These are phyloP conservation scores for Debaryomycetaceae sp. DNA, from an alignment of 1,139 yeast genomes.

Conservation along the genomic window DNA sequence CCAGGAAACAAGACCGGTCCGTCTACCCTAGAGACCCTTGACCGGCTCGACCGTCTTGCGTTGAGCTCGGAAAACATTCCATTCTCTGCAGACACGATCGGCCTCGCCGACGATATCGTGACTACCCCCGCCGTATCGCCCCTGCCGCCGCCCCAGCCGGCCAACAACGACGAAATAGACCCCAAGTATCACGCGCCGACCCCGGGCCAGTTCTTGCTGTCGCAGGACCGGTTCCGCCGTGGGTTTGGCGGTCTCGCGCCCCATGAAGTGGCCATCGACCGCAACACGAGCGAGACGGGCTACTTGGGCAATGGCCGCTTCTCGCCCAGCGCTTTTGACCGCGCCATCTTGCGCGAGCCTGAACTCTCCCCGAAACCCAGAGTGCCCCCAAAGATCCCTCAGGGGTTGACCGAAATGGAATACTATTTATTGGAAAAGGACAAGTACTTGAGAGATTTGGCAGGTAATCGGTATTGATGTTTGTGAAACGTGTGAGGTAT, in stretches of 20 bases:
- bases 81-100: slow-evolving; percentile 36
- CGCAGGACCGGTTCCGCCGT: slow-evolving; percentile 12
- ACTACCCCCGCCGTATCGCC: slow-evolving; percentile 6
- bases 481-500: no score
- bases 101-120: slow-evolving; percentile 7
- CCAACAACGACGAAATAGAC: slow-evolving; percentile 28
- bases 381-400: slow-evolving; percentile 47
- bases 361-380: slow-evolving; percentile 22
- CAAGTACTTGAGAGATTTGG: slow-evolving; percentile 29
- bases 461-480: slow-evolving; percentile 17
- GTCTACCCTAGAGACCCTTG: background rate
- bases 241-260: slow-evolving; percentile 9
- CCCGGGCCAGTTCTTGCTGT: slow-evolving; percentile 29
- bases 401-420: slow-evolving; percentile 37
- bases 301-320: slow-evolving; percentile 21
- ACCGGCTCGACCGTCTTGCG: slow-evolving; percentile 9
- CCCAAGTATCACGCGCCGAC: slow-evolving; percentile 38
- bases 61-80: slow-evolving; percentile 18
- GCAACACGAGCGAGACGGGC: slow-evolving; percentile 10
- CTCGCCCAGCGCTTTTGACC: slow-evolving; percentile 30
- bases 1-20: background rate
- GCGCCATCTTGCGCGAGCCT: slow-evolving; percentile 7
- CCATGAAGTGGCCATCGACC: slow-evolving; percentile 12
- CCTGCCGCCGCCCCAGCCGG: slow-evolving; percentile 3
- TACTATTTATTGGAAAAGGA: slow-evolving; percentile 35